phyloP scores from a whole-genome alignment of 306 rosid genomes.

The Quercus ilex region DNA sequence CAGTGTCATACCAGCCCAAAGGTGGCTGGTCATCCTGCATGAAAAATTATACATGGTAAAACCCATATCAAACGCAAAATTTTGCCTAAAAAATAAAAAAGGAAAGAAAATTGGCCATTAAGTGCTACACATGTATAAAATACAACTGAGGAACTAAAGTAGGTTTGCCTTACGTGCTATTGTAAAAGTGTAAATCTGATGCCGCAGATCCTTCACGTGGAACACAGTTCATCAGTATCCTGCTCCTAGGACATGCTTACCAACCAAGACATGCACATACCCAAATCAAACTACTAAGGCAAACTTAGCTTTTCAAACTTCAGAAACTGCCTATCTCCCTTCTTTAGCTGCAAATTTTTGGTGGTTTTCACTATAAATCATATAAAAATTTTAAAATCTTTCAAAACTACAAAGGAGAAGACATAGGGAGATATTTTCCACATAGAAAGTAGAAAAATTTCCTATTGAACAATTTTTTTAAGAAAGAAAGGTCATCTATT shows the following conservation, averaged over 20 bases:
- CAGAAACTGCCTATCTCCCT: neutral
- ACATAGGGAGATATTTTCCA: too few relatives aligned
- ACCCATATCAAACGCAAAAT: slow-evolving; percentile 5
- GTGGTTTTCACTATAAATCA: neutral
- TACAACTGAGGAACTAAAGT: slow-evolving; percentile 3
- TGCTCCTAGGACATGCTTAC: neutral
- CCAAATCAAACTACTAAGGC: neutral
- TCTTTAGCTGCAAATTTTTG: neutral
- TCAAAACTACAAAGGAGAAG: too few relatives aligned
- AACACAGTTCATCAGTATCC: neutral
- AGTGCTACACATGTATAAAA: slow-evolving; percentile 9
- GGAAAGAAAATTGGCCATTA: neutral
- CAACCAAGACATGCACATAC: neutral
- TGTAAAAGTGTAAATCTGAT: neutral
- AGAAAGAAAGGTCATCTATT: neutral
- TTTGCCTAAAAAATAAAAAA: neutral
- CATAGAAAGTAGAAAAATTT: neutral
- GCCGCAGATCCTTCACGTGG: neutral
- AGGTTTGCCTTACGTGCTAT: neutral
- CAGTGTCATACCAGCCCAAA: slow-evolving; percentile 88
- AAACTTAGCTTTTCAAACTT: neutral
- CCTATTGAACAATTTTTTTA: neutral
- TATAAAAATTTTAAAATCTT: too few relatives aligned
- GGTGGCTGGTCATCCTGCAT: slow-evolving; percentile 98
- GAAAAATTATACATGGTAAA: slow-evolving; percentile 16